Evolutionary conservation across 192 early-diverging fungal genomes (phyloP).

Genomic region (Obelidium mucronatum): DNA sequence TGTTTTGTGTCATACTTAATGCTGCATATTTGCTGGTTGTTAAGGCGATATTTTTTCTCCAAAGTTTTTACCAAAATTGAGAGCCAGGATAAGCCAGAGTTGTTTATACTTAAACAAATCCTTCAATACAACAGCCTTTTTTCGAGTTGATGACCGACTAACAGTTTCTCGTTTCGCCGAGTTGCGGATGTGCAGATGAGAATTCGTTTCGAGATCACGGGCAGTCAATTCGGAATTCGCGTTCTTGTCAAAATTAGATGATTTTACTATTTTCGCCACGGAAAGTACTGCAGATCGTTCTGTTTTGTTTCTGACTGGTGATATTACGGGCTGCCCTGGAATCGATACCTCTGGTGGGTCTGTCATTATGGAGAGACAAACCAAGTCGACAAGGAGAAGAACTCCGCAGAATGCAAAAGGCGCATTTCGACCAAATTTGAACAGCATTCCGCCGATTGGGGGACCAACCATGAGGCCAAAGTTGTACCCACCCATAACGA

Average conservation of each 20-base stretch:
- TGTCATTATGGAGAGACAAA: not conserved
- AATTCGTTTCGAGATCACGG: not conserved
- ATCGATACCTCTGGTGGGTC: not conserved
- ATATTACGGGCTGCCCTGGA: not conserved
- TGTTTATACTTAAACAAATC: not conserved
- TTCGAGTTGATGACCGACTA: too few species aligned
- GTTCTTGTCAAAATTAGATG: not conserved
- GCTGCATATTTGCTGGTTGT: too few species aligned
- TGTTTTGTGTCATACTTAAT: not conserved
- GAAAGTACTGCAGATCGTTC: not conserved
- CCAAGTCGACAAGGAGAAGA: not conserved
- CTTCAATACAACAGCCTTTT: too few species aligned
- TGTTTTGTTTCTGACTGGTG: not conserved
- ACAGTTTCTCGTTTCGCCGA: not conserved
- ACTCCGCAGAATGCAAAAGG: constrained; percentile 1
- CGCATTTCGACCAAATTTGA: not conserved
- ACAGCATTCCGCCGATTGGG: not conserved
- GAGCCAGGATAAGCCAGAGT: not conserved
- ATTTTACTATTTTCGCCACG: not conserved
- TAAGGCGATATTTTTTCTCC: too few species aligned
- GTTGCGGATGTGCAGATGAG: not conserved
- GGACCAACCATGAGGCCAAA: not conserved
- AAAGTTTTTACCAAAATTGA: not conserved
- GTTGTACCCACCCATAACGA: constrained; percentile 10
- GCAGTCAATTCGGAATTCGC: not conserved